Evolutionary conservation across 2,329 filamentous ascomycete genomes (phyloP).

Genomic region (Sclerotinia sclerotiorum): DNA sequence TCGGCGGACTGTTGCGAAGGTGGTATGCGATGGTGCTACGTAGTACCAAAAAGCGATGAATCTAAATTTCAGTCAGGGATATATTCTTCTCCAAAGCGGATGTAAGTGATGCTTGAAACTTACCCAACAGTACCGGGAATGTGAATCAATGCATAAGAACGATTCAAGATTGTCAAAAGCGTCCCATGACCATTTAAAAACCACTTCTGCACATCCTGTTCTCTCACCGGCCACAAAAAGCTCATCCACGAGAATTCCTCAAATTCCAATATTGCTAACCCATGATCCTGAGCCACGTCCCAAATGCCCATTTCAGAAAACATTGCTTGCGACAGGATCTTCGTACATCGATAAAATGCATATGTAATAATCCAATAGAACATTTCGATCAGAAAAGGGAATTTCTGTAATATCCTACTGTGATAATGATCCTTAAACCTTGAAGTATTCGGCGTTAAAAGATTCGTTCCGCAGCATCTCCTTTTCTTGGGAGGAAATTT

Average conservation of each 20-base stretch:
- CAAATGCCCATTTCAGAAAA: slow-evolving; percentile 49
- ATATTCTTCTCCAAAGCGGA: neutral
- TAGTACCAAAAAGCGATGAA: slow-evolving; percentile 66
- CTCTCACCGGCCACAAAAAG: slow-evolving; percentile 53
- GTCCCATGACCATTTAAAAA: slow-evolving; percentile 55
- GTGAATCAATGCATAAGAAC: slow-evolving; percentile 59
- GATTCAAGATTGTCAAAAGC: slow-evolving; percentile 56
- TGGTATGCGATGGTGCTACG: slow-evolving; percentile 51
- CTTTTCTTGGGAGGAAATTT: slow-evolving; percentile 50
- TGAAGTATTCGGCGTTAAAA: slow-evolving; percentile 58
- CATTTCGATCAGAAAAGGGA: slow-evolving; percentile 65
- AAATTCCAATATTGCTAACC: slow-evolving; percentile 54
- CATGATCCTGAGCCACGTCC: slow-evolving; percentile 56
- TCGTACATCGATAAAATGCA: slow-evolving; percentile 38
- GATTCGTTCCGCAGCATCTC: slow-evolving; percentile 49
- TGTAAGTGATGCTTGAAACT: slow-evolving; percentile 23
- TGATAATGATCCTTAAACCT: slow-evolving; percentile 61
- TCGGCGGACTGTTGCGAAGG: slow-evolving; percentile 48
- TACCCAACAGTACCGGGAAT: slow-evolving; percentile 61
- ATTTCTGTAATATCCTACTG: slow-evolving; percentile 63
- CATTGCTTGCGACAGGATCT: slow-evolving; percentile 36
- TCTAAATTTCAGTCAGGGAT: slow-evolving; percentile 40
- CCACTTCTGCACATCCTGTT: slow-evolving; percentile 55
- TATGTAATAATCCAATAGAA: slow-evolving; percentile 63
- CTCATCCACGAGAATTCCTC: slow-evolving; percentile 52